Conservation (phyloP, 495 filamentous ascomycete species). For the Amniculicola lignicola region DNA sequence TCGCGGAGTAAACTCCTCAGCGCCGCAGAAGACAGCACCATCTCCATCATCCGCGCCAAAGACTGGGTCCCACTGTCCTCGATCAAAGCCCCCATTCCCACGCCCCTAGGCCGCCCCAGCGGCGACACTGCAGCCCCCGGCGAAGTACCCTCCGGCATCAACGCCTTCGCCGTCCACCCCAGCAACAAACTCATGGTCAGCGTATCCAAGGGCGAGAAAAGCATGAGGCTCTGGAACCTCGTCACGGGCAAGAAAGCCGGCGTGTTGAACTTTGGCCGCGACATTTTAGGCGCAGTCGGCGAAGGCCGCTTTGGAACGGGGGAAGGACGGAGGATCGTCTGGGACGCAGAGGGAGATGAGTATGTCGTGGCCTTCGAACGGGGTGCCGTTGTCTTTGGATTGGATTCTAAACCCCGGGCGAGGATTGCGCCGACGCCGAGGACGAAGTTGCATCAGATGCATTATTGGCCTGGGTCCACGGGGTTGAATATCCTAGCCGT, state of each 20-base stretch:
- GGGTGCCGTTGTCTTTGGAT: constrained; percentile 78
- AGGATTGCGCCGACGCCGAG: constrained; percentile 61
- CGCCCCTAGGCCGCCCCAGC: constrained; percentile 74
- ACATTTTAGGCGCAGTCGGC: constrained; percentile 64
- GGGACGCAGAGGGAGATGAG: constrained; percentile 73
- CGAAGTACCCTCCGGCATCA: constrained; percentile 81
- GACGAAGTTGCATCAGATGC: constrained; percentile 79
- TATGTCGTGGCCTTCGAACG: constrained; percentile 88
- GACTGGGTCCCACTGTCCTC: constrained; percentile 89
- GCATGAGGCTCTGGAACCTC: constrained; percentile 93
- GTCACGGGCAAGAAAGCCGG: constrained; percentile 94
- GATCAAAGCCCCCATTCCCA: constrained; percentile 86
- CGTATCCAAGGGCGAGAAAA: constrained; percentile 81
- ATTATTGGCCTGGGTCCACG: constrained; percentile 57
- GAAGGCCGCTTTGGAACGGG: constrained; percentile 74
- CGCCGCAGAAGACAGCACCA: constrained; percentile 78
- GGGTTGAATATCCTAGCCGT: constrained; percentile 60
- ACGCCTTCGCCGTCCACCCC: constrained; percentile 92
- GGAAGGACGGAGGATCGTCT: constrained; percentile 79
- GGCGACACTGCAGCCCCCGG: constrained; percentile 88
- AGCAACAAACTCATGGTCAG: constrained; percentile 94
- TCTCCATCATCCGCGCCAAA: constrained; percentile 78
- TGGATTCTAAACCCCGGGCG: constrained; percentile 78
- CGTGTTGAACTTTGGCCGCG: constrained; percentile 75
- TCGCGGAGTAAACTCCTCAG: constrained; percentile 83